Evolutionary conservation across 2,329 filamentous ascomycete species (phyloP), one percentile per base, ranked within the genome.

Genomic region (Fusarium annulatum): DNA sequence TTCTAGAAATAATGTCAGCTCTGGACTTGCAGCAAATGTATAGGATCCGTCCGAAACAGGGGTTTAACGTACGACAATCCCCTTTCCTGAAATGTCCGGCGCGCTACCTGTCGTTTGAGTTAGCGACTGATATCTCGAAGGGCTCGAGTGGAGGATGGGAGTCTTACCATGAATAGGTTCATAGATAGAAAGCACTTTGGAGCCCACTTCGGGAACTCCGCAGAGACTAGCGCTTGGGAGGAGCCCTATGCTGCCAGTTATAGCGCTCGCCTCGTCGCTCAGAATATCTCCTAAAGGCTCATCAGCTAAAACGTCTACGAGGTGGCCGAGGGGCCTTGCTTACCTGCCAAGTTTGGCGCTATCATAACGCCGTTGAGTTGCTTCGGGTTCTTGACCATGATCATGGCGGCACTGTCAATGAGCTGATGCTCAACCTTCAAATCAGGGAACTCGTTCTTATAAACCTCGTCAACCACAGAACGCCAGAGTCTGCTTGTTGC

Each of bases 391-490:
- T 97, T 98, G 80, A 98, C 90, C 93, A 98, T 94, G 77, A 98
- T 87, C 95, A 98, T 98, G 74, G 96, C 96, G n/a, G 96, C 96
- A 64, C 91, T 94, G 85, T 98, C 96, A 81, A 98, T 97, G 57
- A 98, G 89, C 82, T 98, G 96, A 82, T 98, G 96, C 75, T 91
- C 90, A 49, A 97, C 85, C 85, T 93, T 90, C 51, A 98, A 85
- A 81, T 96, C 90, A 5, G 96, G 95, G 85, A 97, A 98, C 87
- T 98, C 96, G 74, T 91, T 92, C 76, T 88, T 89, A 88, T 97
- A 96, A 66, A 95, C 88, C 85, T 97, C 94, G 43, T 89, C 91
- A 48, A 98, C 93, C 4, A 93, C 93, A 86, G 93, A 95, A 70
- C 96, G 88, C 96, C 96, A 98, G 78, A 98, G 86, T 46, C 96